phyloP scores from a whole-genome alignment of 2,329 filamentous ascomycete genomes.

The Emydomyces testavorans region DNA sequence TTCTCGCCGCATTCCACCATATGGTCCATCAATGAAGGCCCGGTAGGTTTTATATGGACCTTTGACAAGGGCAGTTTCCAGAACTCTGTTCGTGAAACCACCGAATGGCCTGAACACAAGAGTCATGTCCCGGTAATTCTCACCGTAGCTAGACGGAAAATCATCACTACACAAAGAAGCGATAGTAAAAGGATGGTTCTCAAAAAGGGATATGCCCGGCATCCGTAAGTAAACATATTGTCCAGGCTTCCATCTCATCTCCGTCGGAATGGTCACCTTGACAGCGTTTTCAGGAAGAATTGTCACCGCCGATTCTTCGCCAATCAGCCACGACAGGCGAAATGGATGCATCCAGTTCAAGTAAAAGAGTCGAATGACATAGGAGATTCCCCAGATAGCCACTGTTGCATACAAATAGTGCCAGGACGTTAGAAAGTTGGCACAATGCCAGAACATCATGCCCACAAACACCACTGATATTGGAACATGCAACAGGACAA shows the following conservation, averaged over 20 bases:
- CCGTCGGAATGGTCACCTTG: slow-evolving; percentile 87
- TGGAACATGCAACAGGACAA: slow-evolving; percentile 70
- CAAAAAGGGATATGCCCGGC: slow-evolving; percentile 78
- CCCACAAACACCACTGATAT: slow-evolving; percentile 69
- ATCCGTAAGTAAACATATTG: slow-evolving; percentile 93
- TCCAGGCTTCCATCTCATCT: slow-evolving; percentile 83
- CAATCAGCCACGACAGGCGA: slow-evolving; percentile 68
- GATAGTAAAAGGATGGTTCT: slow-evolving; percentile 94
- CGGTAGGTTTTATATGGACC: slow-evolving; percentile 86
- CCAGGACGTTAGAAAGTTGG: slow-evolving; percentile 86
- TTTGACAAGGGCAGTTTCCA: slow-evolving; percentile 71
- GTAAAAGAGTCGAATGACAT: slow-evolving; percentile 64
- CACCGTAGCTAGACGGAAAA: slow-evolving; percentile 83
- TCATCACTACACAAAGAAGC: slow-evolving; percentile 85
- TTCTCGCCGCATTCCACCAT: slow-evolving; percentile 84
- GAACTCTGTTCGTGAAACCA: slow-evolving; percentile 75
- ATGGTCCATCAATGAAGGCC: slow-evolving; percentile 85
- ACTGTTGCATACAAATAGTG: slow-evolving; percentile 72
- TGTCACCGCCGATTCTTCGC: slow-evolving; percentile 81
- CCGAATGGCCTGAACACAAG: slow-evolving; percentile 85
- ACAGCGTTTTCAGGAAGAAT: slow-evolving; percentile 88
- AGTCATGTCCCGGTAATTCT: slow-evolving; percentile 76
- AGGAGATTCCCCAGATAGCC: slow-evolving; percentile 66
- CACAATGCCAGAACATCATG: slow-evolving; percentile 89
- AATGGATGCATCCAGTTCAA: slow-evolving; percentile 82